Percentiles rank a stretch among this genome's conserved stretches.
Evolutionary conservation across 1,284 basidiomycete species (phyloP).

Genomic region (Trichosporon faecale): DNA sequence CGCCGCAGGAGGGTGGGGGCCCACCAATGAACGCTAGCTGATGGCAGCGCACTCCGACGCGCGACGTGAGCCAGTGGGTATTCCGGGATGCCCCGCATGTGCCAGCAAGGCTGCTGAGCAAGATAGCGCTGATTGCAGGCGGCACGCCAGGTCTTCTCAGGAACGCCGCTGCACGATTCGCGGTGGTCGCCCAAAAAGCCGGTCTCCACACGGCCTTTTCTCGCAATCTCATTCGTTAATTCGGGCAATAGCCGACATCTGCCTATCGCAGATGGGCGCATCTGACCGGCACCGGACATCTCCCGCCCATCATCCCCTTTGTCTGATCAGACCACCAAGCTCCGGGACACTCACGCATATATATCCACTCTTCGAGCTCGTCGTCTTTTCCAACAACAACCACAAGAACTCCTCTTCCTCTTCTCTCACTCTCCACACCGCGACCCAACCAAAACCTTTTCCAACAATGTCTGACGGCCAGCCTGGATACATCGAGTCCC

Average conservation of each 20-base stretch:
- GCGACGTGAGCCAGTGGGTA: background rate
- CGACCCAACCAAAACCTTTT: background rate
- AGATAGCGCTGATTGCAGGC: background rate
- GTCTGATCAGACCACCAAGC: background rate
- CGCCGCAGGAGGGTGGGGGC: background rate
- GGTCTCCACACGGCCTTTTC: background rate
- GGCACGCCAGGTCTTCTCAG: background rate
- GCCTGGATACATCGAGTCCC: slow-evolving; percentile 40
- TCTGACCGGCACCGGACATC: background rate
- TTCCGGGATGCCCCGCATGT: slow-evolving; percentile 6
- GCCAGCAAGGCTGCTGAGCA: background rate
- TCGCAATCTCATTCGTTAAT: background rate
- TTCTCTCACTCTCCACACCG: background rate
- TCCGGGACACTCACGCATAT: background rate
- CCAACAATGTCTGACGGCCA: slow-evolving; percentile 34
- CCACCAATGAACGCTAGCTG: background rate
- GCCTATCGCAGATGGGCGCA: slow-evolving; percentile 8
- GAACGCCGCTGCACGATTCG: background rate
- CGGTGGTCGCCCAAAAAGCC: background rate
- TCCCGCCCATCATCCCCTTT: background rate
- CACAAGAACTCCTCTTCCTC: background rate
- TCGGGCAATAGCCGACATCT: slow-evolving; percentile 3
- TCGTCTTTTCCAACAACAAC: background rate
- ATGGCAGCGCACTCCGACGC: background rate
- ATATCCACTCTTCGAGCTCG: background rate